Evolutionary conservation across 495 filamentous ascomycete species (phyloP).

Genomic region (Aspergillus haitiensis): DNA sequence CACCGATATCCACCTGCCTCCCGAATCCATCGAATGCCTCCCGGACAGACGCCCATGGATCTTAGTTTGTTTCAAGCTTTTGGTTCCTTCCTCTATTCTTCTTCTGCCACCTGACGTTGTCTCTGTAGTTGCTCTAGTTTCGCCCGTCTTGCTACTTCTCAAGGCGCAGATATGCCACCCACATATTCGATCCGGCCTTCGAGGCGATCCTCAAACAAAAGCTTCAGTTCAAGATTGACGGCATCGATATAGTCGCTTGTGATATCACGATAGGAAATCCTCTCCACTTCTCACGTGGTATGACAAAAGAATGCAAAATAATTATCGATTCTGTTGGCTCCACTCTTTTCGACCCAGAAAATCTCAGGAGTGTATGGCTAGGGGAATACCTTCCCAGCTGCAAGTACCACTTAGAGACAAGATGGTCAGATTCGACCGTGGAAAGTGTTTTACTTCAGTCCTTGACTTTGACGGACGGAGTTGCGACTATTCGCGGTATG

Average conservation of each 20-base stretch:
- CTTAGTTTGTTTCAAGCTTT: too few species aligned
- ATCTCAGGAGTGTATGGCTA: conserved; percentile 57
- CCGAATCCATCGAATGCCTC: background rate
- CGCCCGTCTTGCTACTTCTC: background rate
- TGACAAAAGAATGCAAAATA: conserved; percentile 57
- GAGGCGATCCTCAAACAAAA: conserved; percentile 40
- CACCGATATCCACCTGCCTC: background rate
- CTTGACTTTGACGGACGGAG: too few species aligned
- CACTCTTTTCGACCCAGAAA: conserved; percentile 55
- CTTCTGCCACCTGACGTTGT: background rate
- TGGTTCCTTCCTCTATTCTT: background rate
- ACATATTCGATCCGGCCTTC: conserved; percentile 62
- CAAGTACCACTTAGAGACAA: conserved; percentile 59
- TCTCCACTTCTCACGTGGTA: conserved; percentile 51
- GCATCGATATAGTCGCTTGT: conserved; percentile 63
- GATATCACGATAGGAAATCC: conserved; percentile 60
- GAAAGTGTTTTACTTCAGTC: too few species aligned
- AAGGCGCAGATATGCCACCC: conserved; percentile 40
- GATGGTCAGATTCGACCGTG: too few species aligned
- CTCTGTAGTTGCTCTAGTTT: background rate
- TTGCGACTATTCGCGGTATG: too few species aligned
- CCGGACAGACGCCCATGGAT: background rate
- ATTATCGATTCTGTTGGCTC: conserved; percentile 58
- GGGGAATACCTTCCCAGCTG: conserved; percentile 65
- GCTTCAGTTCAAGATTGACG: conserved; percentile 35